Percentiles rank a stretch among this genome's conserved stretches.
Evolutionary conservation across 1,139 yeast species (phyloP).

Genomic region (Pichia sp.): DNA sequence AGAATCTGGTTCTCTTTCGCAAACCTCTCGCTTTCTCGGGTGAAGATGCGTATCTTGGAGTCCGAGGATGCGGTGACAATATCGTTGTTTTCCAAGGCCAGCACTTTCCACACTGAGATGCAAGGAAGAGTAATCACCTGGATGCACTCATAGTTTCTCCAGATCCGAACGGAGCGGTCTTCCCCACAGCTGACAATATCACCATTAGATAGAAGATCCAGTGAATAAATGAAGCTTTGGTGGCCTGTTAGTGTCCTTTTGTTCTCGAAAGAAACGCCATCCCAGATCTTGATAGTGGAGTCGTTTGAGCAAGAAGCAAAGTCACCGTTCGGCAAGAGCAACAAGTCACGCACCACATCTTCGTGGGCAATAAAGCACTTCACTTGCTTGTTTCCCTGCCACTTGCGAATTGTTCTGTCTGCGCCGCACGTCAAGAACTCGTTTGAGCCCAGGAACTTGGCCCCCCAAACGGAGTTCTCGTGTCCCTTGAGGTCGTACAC

Average conservation of each 20-base stretch:
- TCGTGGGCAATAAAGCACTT: slow-evolving; percentile 49
- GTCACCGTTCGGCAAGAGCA: slow-evolving; percentile 46
- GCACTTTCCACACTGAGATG: slow-evolving; percentile 81
- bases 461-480: slow-evolving; percentile 86
- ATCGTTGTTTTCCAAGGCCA: slow-evolving; percentile 61
- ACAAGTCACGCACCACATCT: slow-evolving; percentile 78
- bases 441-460: slow-evolving; percentile 47
- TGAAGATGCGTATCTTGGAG: slow-evolving; percentile 64
- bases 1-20: slow-evolving; percentile 53
- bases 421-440: slow-evolving; percentile 79
- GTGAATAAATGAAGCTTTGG: slow-evolving; percentile 74
- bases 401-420: slow-evolving; percentile 66
- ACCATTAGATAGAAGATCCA: slow-evolving; percentile 53
- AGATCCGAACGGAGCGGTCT: slow-evolving; percentile 77
- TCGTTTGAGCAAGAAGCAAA: slow-evolving; percentile 87
- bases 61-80: slow-evolving; percentile 85
- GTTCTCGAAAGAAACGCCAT: slow-evolving; percentile 43
- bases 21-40: slow-evolving; percentile 43
- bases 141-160: slow-evolving; percentile 52
- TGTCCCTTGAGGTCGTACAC: slow-evolving; percentile 64
- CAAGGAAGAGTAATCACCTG: slow-evolving; percentile 86
- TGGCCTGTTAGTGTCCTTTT: slow-evolving; percentile 60
- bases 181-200: slow-evolving; percentile 76
- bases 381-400: slow-evolving; percentile 50
- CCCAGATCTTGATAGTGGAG: slow-evolving; percentile 67